Percentiles rank a stretch among this genome's conserved stretches.
Conservation (phyloP, 441 rosid genomes). For the Gossypium trilobum region DNA sequence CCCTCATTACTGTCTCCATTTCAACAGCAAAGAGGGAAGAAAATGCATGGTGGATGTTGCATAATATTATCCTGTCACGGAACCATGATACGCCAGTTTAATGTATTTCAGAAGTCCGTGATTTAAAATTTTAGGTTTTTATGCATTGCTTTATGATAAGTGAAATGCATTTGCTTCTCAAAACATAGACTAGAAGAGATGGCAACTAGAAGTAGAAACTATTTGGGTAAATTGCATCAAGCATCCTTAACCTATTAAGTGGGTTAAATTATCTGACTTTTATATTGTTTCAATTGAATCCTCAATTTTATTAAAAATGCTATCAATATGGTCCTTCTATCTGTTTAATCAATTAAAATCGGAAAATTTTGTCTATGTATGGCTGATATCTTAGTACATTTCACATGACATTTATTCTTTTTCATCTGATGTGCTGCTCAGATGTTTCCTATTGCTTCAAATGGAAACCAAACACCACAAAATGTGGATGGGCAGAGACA, state of each 20-base stretch:
- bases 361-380: not conserved
- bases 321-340: not conserved
- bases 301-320: slow-evolving; percentile 11
- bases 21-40: not conserved
- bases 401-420: slow-evolving; percentile 19
- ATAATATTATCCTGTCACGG: not conserved
- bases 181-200: not conserved
- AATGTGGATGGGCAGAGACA: slow-evolving; percentile 69
- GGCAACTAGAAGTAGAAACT: not conserved
- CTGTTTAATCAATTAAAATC: not conserved
- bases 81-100: not conserved
- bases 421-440: slow-evolving; percentile 32
- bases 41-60: not conserved
- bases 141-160: not conserved
- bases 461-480: slow-evolving; percentile 60
- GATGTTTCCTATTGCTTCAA: slow-evolving; percentile 58
- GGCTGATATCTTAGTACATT: not conserved
- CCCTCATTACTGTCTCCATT: not conserved
- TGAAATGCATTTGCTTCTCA: not conserved
- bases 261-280: not conserved
- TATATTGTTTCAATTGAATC: slow-evolving; percentile 24
- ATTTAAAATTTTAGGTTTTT: not conserved
- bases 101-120: not conserved
- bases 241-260: not conserved
- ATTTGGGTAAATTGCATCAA: not conserved